Conservation (phyloP, 768 basidiomycete species). For the Hypsizygus marmoreus region DNA sequence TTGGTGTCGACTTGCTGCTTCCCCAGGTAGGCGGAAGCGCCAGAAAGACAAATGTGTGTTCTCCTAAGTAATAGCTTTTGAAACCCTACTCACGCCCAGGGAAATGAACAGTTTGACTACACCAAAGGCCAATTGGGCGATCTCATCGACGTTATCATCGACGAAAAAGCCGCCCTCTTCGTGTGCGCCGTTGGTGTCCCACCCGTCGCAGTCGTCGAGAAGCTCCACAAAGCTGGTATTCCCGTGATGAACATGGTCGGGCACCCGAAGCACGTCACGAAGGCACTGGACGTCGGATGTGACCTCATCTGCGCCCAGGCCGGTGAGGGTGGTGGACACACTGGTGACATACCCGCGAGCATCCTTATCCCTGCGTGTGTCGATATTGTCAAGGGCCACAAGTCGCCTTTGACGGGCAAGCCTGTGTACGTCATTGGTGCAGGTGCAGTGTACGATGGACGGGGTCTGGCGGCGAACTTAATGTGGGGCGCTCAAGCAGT, state of each 20-base stretch:
- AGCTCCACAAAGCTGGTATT: constrained; percentile 82
- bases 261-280: constrained; percentile 86
- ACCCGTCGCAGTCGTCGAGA: constrained; percentile 76
- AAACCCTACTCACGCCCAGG: background rate
- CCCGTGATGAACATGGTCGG: constrained; percentile 96
- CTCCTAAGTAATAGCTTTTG: background rate
- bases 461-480: constrained; percentile 84
- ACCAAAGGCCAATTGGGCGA: constrained; percentile 84
- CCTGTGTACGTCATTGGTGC: constrained; percentile 90
- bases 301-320: constrained; percentile 96
- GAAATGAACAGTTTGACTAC: constrained; percentile 77
- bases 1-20: constrained; percentile 89
- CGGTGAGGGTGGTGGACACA: constrained; percentile 89
- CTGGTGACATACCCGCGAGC: constrained; percentile 80
- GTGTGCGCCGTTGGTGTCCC: constrained; percentile 92
- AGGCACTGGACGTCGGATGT: constrained; percentile 81
- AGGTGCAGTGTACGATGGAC: constrained; percentile 89
- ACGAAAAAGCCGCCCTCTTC: constrained; percentile 85
- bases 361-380: constrained; percentile 92
- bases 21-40: constrained; percentile 87
- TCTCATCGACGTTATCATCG: constrained; percentile 88
- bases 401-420: constrained; percentile 77
- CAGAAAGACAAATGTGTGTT: constrained; percentile 82
- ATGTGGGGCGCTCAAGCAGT: constrained; percentile 89
- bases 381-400: constrained; percentile 76